Evolutionary conservation across 805 yeast genomes (phyloP), one percentile per base, ranked within the genome.

Genomic region (Priceomyces fermenticarens): DNA sequence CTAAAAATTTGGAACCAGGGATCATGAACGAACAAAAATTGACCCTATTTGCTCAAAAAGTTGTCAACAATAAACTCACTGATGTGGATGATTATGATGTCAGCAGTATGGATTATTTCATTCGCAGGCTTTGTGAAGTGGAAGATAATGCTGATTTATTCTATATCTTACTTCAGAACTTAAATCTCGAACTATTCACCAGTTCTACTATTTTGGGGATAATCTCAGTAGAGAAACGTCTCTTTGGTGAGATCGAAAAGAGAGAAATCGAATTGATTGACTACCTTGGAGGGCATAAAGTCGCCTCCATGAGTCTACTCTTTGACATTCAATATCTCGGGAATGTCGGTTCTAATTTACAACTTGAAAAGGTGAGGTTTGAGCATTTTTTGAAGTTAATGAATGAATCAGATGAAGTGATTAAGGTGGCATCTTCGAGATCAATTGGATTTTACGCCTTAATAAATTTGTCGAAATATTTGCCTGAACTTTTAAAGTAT

Each of bases 371-470:
- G 3, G 48, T 66, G 14, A 55, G 65, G 3, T 49, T 73, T 20
- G 65, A 58, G 1, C 62, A 70, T 12, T 55, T 80, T 48, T 56
- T 59, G 48, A 43, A 41, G 13, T 51, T 62, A 43, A 53, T 72
- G 44, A 54, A 53, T 8, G 49, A 47, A 3, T 55, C 65, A 9
- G 73, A 72, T 29, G 60, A 60, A 7, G 42, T 55, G 4, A 52
- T 73, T 4, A 68, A 67, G 39, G 46, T 65, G 6, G 75, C 77
- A 15, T 71, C 84, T 1, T 75, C 84, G 1, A 70, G 72, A 36
- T 68, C 83, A 0, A 54, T 80, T 23, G 84, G 86, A 1, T 68
- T 73, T 10, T 54, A 78, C 16, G 63, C 75, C 8, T 60, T 72
- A 3, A 60, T 60, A 29, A 64, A 77, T 44, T 51, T 70, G 5